These are phyloP conservation scores for Porphyridium purpureum DNA, from an alignment of 23 red algal genomes.

Conservation along the genomic window DNA sequence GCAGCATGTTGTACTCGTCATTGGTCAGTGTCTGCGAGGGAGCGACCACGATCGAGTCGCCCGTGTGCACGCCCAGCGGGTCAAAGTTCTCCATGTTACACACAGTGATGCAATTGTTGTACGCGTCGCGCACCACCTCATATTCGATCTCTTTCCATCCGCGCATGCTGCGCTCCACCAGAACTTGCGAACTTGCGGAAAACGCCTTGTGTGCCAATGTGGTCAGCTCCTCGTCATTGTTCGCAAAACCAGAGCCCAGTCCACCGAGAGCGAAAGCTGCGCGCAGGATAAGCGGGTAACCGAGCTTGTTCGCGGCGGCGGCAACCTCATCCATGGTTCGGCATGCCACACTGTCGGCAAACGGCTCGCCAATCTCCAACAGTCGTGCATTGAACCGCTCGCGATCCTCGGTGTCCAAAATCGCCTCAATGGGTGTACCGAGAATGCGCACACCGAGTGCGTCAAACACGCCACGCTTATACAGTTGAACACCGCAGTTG, in stretches of 20 bases:
- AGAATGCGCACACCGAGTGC: slow-evolving; percentile 55
- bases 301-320: slow-evolving; percentile 65
- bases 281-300: slow-evolving; percentile 88
- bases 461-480: slow-evolving; percentile 43
- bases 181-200: slow-evolving; percentile 65
- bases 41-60: slow-evolving; percentile 94
- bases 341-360: slow-evolving; percentile 48
- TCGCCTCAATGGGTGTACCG: slow-evolving; percentile 81
- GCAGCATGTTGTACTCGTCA: slow-evolving; percentile 96
- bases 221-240: slow-evolving; percentile 49
- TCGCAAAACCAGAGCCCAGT: slow-evolving; percentile 93
- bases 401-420: slow-evolving; percentile 96
- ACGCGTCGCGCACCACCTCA: slow-evolving; percentile 93
- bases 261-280: slow-evolving; percentile 95
- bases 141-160: slow-evolving; percentile 99
- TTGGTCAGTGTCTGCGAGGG: slow-evolving; percentile 88
- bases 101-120: slow-evolving; percentile 96
- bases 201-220: slow-evolving; percentile 64
- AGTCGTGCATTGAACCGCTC: slow-evolving; percentile 79
- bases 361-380: slow-evolving; percentile 80
- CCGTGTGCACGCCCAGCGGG: slow-evolving; percentile 85
- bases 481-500: slow-evolving; percentile 82
- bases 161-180: slow-evolving; percentile 89
- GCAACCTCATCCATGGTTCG: slow-evolving; percentile 45
- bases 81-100: slow-evolving; percentile 99